These are phyloP conservation scores for Fusarium austroafricanum DNA, from an alignment of 2,329 filamentous ascomycete species.

Conservation along the genomic window DNA sequence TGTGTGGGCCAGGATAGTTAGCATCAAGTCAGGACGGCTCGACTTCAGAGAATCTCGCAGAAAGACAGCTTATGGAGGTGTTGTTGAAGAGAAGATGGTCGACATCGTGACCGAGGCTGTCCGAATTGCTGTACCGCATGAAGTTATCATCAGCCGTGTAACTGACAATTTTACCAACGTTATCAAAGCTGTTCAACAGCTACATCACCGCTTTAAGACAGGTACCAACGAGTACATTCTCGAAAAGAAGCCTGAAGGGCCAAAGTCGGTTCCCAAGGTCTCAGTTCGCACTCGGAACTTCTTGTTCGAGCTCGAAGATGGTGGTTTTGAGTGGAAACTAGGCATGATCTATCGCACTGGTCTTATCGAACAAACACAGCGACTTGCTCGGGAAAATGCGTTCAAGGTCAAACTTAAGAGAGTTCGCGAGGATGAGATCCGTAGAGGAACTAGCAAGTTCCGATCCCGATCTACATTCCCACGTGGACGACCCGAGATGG, in stretches of 20 bases:
- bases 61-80: conserved; percentile 68
- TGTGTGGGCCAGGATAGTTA: conserved; percentile 88
- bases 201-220: conserved; percentile 93
- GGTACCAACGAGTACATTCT: conserved; percentile 89
- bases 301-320: conserved; percentile 93
- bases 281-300: conserved; percentile 84
- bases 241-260: conserved; percentile 84
- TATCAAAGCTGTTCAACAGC: conserved; percentile 85
- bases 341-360: conserved; percentile 94
- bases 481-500: conserved; percentile 50
- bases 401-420: conserved; percentile 89
- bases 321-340: conserved; percentile 96
- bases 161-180: conserved; percentile 95
- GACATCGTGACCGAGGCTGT: conserved; percentile 89
- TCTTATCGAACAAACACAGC: conserved; percentile 87
- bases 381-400: conserved; percentile 88
- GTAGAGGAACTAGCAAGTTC: conserved; percentile 63
- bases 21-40: conserved; percentile 81
- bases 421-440: conserved; percentile 76
- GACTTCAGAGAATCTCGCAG: conserved; percentile 83
- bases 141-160: conserved; percentile 87
- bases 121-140: conserved; percentile 88
- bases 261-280: conserved; percentile 87
- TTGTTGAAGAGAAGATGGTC: conserved; percentile 81
- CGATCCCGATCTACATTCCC: conserved; percentile 66